Percentiles rank a stretch among this genome's conserved stretches.
phyloP scores from a whole-genome alignment of 2,329 filamentous ascomycete species.

The Amauroascus verrucosus region DNA sequence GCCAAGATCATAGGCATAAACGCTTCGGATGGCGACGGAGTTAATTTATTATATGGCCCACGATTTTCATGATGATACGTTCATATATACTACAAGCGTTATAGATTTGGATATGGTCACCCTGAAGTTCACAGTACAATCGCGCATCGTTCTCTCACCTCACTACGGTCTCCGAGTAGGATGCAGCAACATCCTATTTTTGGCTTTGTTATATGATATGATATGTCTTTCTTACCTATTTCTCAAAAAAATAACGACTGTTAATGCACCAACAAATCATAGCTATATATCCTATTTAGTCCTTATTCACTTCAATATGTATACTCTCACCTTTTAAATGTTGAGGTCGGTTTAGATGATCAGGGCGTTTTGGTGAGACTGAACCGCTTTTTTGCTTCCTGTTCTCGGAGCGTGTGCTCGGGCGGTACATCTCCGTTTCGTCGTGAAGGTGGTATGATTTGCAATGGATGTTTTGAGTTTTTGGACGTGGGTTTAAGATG shows the following conservation, averaged over 20 bases:
- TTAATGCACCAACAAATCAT: neutral
- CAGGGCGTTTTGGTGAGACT: neutral
- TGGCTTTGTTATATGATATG: neutral
- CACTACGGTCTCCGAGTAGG: neutral
- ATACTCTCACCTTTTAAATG: neutral
- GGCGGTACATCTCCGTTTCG: neutral
- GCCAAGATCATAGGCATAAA: conserved; percentile 29
- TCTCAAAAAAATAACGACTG: neutral
- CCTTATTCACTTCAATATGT: neutral
- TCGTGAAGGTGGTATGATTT: neutral
- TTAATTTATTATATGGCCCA: conserved; percentile 17
- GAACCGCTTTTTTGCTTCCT: neutral
- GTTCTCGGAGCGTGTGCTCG: neutral
- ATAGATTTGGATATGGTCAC: conserved; percentile 12
- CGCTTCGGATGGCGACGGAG: conserved; percentile 37
- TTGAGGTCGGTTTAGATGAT: neutral
- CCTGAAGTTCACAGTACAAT: neutral
- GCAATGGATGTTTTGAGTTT: neutral
- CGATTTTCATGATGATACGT: conserved; percentile 16
- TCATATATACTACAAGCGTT: neutral
- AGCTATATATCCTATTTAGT: neutral
- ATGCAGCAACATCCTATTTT: neutral
- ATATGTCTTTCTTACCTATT: neutral
- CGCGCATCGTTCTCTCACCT: neutral
- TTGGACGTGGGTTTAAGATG: neutral